phyloP scores from a whole-genome alignment of 106 monocot species.

The Posidonia australis region DNA sequence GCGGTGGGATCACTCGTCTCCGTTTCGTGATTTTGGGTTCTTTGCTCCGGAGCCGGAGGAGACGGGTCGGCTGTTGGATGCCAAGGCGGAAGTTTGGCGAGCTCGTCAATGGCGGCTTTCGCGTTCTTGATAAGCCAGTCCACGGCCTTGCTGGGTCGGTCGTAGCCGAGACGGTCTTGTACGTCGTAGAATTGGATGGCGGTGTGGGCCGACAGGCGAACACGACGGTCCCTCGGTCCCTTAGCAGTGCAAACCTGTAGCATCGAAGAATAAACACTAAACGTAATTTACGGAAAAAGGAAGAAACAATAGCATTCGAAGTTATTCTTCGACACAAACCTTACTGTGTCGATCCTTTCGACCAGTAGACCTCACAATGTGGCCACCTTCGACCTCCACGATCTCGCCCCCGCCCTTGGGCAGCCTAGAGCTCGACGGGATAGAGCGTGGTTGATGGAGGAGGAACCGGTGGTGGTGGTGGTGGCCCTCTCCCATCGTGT shows the following conservation, averaged over 20 bases:
- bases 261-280: no score
- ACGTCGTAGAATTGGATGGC: constrained; percentile 28
- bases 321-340: no score
- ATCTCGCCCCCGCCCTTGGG: no score
- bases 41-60: not conserved
- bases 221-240: constrained; percentile 21
- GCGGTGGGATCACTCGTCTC: not conserved
- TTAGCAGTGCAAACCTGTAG: constrained; percentile 17
- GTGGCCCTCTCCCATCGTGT: no score
- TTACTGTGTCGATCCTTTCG: constrained; percentile 23
- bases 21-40: no score
- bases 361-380: constrained; percentile 42
- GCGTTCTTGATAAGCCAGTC: constrained; percentile 23
- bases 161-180: constrained; percentile 20
- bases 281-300: no score
- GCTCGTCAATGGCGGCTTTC: constrained; percentile 12
- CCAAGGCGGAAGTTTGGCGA: constrained; percentile 52
- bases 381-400: constrained; percentile 65
- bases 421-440: no score
- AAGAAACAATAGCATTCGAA: no score
- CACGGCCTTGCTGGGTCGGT: constrained; percentile 18
- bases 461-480: no score
- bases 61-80: constrained; percentile 20
- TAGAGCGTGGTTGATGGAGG: no score
- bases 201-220: constrained; percentile 20